phyloP scores from a whole-genome alignment of 441 rosid genomes.

The Corymbia calophylla region DNA sequence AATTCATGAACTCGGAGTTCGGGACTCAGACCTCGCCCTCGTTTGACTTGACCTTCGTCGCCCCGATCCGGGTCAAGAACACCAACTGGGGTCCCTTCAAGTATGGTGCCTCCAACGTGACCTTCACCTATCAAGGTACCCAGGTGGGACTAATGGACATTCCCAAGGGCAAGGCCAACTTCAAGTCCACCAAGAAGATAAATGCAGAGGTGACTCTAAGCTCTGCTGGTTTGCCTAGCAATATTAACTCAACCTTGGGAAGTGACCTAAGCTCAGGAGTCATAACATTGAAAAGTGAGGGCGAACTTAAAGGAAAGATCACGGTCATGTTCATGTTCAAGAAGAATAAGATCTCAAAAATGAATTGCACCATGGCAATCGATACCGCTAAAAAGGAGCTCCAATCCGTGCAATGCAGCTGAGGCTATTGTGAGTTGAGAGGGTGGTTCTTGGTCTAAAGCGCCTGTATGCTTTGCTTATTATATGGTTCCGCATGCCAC shows the following conservation, averaged over 20 bases:
- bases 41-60: neutral
- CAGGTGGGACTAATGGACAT: fast-evolving
- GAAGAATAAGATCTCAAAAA: neutral
- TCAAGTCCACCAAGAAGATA: constrained; percentile 2
- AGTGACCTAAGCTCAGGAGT: fast-evolving
- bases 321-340: neutral
- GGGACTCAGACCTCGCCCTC: fast-evolving
- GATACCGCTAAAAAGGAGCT: neutral
- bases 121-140: fast-evolving
- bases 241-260: fast-evolving
- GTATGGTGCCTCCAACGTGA: fast-evolving
- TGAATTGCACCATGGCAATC: neutral
- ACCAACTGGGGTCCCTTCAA: neutral
- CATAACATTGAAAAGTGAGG: fast-evolving
- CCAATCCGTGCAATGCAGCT: neutral
- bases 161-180: neutral
- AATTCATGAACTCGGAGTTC: fast-evolving
- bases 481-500: neutral
- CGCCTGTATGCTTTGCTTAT: neutral
- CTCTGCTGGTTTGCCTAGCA: fast-evolving
- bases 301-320: neutral
- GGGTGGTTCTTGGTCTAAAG: neutral
- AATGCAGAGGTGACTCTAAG: neutral
- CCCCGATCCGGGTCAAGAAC: constrained; percentile 4
- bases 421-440: neutral